Base-by-base conservation (phyloP, 768 basidiomycete genomes). In the Pleurotus eryngii region DNA sequence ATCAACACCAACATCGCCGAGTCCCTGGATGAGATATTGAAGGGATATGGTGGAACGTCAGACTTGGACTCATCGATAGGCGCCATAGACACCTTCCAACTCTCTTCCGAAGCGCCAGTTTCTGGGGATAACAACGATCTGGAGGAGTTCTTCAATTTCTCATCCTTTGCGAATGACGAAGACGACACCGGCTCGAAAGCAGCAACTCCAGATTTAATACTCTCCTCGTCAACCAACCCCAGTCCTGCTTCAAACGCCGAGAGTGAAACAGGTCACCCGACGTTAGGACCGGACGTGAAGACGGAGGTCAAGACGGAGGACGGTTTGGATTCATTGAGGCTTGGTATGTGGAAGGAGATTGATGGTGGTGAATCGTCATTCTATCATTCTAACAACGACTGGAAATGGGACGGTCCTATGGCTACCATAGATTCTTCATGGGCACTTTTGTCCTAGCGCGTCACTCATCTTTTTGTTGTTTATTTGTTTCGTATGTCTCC, bases 371-470 rank as follows among this genome's bases (percentile, higher is more conserved):
- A 90, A 72, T 81, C 82, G 15, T 77, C 85, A 47, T 90, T 86
- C 67, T 90, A 82, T 72, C 78, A 81, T 61, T 61, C 76, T 24
- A 71, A 70, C 54, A 35, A 35, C 11, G 79, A 79, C 42, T 92
- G 85, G 85, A 90, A 87, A 71, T 92, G 83, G 82, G 89, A 89
- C 55, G 78, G 81, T 61, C 67, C 76, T 37, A 89, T 91, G 87
- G 71, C 78, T 59, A 71, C 80, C 43, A 66, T 77, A 60, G 89
- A 90, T 5, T 84, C 81, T 65, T 78, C 87, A 20, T 92, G 90
- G 90, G 86, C 86, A 30, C 84, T 90, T 64, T 85, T 76, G 72
- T 81, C 81, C 74, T 82, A 76, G 72, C 71, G 66, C 59, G 75
- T 72, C 75, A 70, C 72, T 65, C 59, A 69, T 67, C 65, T 67